A percentile compares a stretch with the other conserved stretches of the same genome.
phyloP scores from a whole-genome alignment of 352 stramenopile species.

The Globisporangium paroecandrum region DNA sequence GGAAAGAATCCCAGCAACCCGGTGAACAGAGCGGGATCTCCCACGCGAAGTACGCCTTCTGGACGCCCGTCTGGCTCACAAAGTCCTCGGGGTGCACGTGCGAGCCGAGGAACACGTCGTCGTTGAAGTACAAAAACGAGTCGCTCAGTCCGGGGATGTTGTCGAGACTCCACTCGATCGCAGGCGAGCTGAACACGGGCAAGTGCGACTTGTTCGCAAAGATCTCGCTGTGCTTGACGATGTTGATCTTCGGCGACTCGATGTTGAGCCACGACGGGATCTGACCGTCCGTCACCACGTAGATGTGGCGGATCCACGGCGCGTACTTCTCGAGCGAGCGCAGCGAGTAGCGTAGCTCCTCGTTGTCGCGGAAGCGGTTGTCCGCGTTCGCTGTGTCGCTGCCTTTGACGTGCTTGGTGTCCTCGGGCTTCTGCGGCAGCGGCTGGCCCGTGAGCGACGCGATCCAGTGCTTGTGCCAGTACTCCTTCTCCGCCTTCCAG shows the following conservation, averaged over 20 bases:
- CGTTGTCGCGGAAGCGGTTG: conserved; percentile 93
- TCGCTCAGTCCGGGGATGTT: conserved; percentile 90
- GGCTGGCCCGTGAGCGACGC: conserved; percentile 76
- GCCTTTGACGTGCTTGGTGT: conserved; percentile 46
- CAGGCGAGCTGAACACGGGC: conserved; percentile 92
- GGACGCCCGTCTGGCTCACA: conserved; percentile 75
- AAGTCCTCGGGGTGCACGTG: conserved; percentile 91
- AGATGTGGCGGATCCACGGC: conserved; percentile 93
- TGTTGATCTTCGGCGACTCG: conserved; percentile 65
- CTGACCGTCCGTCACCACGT: conserved; percentile 93
- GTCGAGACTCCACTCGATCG: conserved; percentile 94
- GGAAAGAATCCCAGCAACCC: conserved; percentile 66
- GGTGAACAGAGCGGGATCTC: conserved; percentile 87
- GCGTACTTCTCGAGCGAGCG: conserved; percentile 94
- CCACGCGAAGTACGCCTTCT: conserved; percentile 93
- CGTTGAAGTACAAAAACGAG: conserved; percentile 96
- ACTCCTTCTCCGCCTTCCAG: conserved; percentile 89
- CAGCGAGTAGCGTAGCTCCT: conserved; percentile 92
- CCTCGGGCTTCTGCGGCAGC: conserved; percentile 51
- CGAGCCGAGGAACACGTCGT: conserved; percentile 93
- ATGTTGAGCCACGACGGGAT: conserved; percentile 93
- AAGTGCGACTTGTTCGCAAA: conserved; percentile 88
- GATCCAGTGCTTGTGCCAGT: conserved; percentile 88
- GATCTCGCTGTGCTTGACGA: conserved; percentile 91
- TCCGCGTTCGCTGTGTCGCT: conserved; percentile 72